These are phyloP conservation scores for Exserohilum turcica DNA, from an alignment of 2,329 filamentous ascomycete species.

Conservation along the genomic window DNA sequence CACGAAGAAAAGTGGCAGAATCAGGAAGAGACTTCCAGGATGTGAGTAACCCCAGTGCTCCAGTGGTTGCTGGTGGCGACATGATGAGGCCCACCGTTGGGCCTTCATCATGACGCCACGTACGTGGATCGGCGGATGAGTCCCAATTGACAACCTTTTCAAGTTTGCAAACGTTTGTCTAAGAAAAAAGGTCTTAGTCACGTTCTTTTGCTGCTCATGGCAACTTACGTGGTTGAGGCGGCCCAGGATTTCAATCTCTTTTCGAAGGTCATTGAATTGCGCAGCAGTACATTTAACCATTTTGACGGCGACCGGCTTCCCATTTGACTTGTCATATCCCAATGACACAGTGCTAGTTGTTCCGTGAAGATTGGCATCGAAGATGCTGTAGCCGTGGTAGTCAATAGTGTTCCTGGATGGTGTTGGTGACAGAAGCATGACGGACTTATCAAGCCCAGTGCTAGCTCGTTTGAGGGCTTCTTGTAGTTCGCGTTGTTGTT, in stretches of 20 bases:
- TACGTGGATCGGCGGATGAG: constrained; percentile 1
- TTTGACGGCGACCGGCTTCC: constrained; percentile 11
- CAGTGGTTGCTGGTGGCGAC: constrained; percentile 3
- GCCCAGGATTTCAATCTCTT: constrained; percentile 4
- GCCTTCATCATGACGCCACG: constrained; percentile 4
- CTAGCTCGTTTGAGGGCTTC: constrained; percentile 1
- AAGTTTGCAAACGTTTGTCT: constrained; percentile 2
- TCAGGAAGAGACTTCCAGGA: neutral
- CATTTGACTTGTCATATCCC: constrained; percentile 9
- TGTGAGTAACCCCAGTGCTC: constrained; percentile 1
- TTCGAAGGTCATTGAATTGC: constrained; percentile 7
- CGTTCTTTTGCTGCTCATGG: neutral
- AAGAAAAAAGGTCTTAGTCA: neutral
- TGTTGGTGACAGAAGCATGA: constrained; percentile 7
- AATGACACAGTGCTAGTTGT: constrained; percentile 10
- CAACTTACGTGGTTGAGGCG: constrained; percentile 5
- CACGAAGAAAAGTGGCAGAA: neutral
- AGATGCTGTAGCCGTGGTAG: constrained; percentile 13
- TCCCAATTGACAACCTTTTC: constrained; percentile 6
- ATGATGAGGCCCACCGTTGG: constrained; percentile 8
- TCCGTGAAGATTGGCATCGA: constrained; percentile 11
- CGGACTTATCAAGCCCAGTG: neutral
- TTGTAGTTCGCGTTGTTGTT: constrained; percentile 9
- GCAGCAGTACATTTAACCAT: constrained; percentile 6
- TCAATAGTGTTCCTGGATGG: constrained; percentile 8